phyloP scores from a whole-genome alignment of 495 filamentous ascomycete species.

The Aspergillus cristatus region DNA sequence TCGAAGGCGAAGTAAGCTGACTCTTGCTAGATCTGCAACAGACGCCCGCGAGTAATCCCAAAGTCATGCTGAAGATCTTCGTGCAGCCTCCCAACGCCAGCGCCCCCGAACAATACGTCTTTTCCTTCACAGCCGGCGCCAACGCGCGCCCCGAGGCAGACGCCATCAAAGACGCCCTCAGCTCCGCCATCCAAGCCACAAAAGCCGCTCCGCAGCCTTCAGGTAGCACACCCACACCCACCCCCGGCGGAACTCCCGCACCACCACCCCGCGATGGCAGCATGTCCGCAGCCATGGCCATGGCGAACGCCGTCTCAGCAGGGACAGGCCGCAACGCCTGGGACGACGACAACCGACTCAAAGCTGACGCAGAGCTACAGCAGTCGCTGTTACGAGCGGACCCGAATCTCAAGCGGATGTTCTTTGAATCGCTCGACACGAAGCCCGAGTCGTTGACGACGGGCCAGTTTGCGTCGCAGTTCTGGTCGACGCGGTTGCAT shows the following conservation, averaged over 20 bases:
- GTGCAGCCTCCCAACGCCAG: slow-evolving; percentile 48
- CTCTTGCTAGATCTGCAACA: slow-evolving; percentile 68
- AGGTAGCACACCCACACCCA: slow-evolving; percentile 27
- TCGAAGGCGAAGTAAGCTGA: slow-evolving; percentile 1
- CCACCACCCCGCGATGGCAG: slow-evolving; percentile 29
- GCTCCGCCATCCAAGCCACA: slow-evolving; percentile 59
- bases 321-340: slow-evolving; percentile 41
- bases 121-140: slow-evolving; percentile 71
- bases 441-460: slow-evolving; percentile 75
- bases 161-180: slow-evolving; percentile 69
- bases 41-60: slow-evolving; percentile 69
- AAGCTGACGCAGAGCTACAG: slow-evolving; percentile 67
- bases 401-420: slow-evolving; percentile 62
- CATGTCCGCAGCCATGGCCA: slow-evolving; percentile 49
- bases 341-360: slow-evolving; percentile 70
- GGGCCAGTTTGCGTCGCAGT: slow-evolving; percentile 72
- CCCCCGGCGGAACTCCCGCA: slow-evolving; percentile 17
- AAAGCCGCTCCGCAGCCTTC: slow-evolving; percentile 53
- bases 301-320: slow-evolving; percentile 44
- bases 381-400: slow-evolving; percentile 75
- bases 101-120: slow-evolving; percentile 64
- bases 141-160: slow-evolving; percentile 76
- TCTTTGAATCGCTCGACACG: slow-evolving; percentile 65
- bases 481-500: slow-evolving; percentile 83
- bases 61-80: slow-evolving; percentile 87